phyloP scores from a whole-genome alignment of 75 land plant genomes.

The Adiantum capillusveneris region DNA sequence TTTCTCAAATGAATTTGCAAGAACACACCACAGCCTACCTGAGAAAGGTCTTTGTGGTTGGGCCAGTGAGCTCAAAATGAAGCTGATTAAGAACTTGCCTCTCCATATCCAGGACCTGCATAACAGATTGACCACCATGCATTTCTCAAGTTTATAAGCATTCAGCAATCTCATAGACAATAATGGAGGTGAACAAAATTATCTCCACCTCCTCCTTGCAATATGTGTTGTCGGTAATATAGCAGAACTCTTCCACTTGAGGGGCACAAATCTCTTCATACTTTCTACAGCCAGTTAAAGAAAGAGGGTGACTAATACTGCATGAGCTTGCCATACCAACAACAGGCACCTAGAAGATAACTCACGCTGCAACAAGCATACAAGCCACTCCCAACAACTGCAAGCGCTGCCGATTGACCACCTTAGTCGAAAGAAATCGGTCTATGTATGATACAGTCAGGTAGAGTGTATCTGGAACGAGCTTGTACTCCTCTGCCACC shows the following conservation, averaged over 20 bases:
- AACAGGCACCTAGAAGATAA: too few relatives aligned
- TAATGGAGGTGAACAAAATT: background rate
- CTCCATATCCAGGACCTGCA: conserved; percentile 57
- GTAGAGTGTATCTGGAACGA: conserved; percentile 70
- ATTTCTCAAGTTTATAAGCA: too few relatives aligned
- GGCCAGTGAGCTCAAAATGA: conserved; percentile 51
- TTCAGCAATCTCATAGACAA: background rate
- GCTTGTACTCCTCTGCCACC: conserved; percentile 81
- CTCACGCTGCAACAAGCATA: conserved; percentile 78
- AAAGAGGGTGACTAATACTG: too few relatives aligned
- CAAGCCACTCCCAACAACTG: conserved; percentile 77
- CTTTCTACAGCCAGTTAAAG: conserved; percentile 29
- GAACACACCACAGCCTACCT: too few relatives aligned
- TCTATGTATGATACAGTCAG: conserved; percentile 68
- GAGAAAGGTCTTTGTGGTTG: conserved; percentile 51
- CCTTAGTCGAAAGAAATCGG: conserved; percentile 62
- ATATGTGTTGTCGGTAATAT: conserved; percentile 77
- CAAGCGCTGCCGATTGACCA: conserved; percentile 49
- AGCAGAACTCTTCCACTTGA: conserved; percentile 68
- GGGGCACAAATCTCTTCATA: conserved; percentile 77
- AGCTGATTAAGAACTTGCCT: conserved; percentile 41
- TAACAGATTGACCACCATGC: background rate
- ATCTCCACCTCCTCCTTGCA: conserved; percentile 45
- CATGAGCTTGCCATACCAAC: too few relatives aligned
- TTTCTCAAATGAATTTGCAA: too few relatives aligned